Conservation (phyloP, 2,329 filamentous ascomycete genomes). For the Dothiorella sarmentorum region DNA sequence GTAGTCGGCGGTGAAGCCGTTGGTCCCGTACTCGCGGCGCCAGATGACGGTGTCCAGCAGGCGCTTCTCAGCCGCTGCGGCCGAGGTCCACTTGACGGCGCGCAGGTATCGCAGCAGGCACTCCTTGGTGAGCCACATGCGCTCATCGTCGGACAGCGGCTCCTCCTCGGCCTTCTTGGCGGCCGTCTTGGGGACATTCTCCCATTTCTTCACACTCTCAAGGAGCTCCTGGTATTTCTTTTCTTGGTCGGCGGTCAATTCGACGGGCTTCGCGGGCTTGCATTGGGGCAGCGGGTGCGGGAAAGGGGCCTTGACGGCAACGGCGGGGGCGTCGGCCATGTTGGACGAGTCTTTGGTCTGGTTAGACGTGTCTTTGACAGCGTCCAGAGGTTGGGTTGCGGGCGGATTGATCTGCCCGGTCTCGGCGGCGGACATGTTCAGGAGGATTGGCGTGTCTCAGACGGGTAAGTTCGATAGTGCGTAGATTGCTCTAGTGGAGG, state of each 20-base stretch:
- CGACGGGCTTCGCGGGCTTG: slow-evolving; percentile 54
- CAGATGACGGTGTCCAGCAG: slow-evolving; percentile 77
- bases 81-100: slow-evolving; percentile 80
- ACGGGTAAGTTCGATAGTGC: neutral
- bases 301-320: slow-evolving; percentile 29
- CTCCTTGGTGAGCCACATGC: slow-evolving; percentile 86
- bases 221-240: slow-evolving; percentile 79
- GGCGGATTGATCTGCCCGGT: slow-evolving; percentile 13
- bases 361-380: neutral
- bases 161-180: slow-evolving; percentile 56
- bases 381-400: neutral
- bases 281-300: slow-evolving; percentile 45
- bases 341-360: slow-evolving; percentile 5
- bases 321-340: neutral
- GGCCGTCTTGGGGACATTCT: slow-evolving; percentile 61
- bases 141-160: slow-evolving; percentile 74
- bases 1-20: slow-evolving; percentile 73
- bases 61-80: slow-evolving; percentile 72
- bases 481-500: slow-evolving; percentile 4
- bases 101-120: slow-evolving; percentile 90
- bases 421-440: slow-evolving; percentile 17
- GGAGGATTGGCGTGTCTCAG: slow-evolving; percentile 16
- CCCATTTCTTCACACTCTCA: slow-evolving; percentile 66
- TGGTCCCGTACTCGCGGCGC: slow-evolving; percentile 85
- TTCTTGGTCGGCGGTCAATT: slow-evolving; percentile 72